Evolutionary conservation across 2,329 filamentous ascomycete species (phyloP), one percentile per base, ranked within the genome.

Genomic region (Didymellaceae sp.): DNA sequence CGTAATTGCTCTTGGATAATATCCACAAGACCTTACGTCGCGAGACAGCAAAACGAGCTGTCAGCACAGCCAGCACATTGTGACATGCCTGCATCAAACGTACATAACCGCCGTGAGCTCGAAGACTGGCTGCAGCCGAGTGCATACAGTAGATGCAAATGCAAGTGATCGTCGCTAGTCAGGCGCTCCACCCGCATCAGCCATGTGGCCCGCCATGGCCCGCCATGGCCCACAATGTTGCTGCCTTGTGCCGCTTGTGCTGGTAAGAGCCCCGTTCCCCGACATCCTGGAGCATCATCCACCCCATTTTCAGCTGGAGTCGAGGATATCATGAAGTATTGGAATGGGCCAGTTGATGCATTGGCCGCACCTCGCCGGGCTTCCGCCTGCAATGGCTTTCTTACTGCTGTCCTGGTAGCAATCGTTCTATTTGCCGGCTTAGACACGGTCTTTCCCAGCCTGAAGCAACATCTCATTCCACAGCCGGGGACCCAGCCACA

Each of bases 91-190:
- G 61, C 61, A 63, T 60, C 25, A 24, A 49, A 55, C 61, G 52
- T 63, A 62, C 56, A 52, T 64, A 65, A 51, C 59, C 62, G 62
- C 62, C 42, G 54, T 51, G 46, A 52, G 37, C 34, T 50, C 32
- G 34, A 52, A 28, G 34, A 48, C 41, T 42, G 47, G 55, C 55
- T 64, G 61, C 61, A 63, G 53, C 39, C 30, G 16, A 45, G 52
- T 51, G 57, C 58, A 59, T 52, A 22, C 31, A 33, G 37, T 11
- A 34, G 34, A 35, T 17, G 45, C 49, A 16, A 40, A 59, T 62
- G 62, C 60, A 60, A 55, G 53, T 40, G 52, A 49, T 59, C 30
- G 53, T 40, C 49, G 20, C 26, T 14, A 47, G 50, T 53, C 34
- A 53, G 50, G 39, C 44, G 43, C 39, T 25, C 32, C 44, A 47